Evolutionary conservation across 257 asterid genomes (phyloP), one percentile per base, ranked within the genome.

Genomic region (Nicotiana benthamiana): DNA sequence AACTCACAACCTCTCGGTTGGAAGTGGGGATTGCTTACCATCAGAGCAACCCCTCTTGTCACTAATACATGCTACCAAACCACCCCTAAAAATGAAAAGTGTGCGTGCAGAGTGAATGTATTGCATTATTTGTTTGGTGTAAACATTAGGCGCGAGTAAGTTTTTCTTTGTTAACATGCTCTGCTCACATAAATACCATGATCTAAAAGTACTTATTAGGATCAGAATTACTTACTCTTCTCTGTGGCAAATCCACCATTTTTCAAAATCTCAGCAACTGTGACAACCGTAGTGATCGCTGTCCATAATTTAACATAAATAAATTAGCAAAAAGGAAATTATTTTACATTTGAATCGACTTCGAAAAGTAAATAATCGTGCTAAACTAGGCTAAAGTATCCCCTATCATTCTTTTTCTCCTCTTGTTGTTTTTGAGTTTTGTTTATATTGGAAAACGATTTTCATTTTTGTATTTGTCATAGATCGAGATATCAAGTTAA

Each of bases 201-300:
- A 52, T 40, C 54, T 18, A 11, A 26, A 40, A 28, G 32, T n/a
- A 56, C 66, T 0, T 32, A 60, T 4, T 28, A 54, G 68, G 60
- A 62, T 17, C 70, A 54, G 10, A 16, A 52, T 72, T 75, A 65
- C 90, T 77, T 91, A 94, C 98, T 90, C 87, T 94, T 94, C 88
- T 90, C 97, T 24, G 83, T 86, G 5, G 94, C 98, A 65, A 91
- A 93, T 57, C 98, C 98, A 84, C 90, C 91, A 54, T 93, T 93
- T 93, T 94, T 94, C 80, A 94, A 87, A 82, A 94, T 94, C 88
- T 94, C 97, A 36, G 97, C 90, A 59, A 94, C 89, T 40, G 98
- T 94, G 51, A 94, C 98, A 27, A 94, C 98, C 53, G 97, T 93
- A 48, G 98, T 94, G 85, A 94, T 94, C 15, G 98, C 98, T 94